Percentiles rank a stretch among this genome's conserved stretches.
Evolutionary conservation across 164 flowering plant species (phyloP).

Genomic region (Vitis rupestris): DNA sequence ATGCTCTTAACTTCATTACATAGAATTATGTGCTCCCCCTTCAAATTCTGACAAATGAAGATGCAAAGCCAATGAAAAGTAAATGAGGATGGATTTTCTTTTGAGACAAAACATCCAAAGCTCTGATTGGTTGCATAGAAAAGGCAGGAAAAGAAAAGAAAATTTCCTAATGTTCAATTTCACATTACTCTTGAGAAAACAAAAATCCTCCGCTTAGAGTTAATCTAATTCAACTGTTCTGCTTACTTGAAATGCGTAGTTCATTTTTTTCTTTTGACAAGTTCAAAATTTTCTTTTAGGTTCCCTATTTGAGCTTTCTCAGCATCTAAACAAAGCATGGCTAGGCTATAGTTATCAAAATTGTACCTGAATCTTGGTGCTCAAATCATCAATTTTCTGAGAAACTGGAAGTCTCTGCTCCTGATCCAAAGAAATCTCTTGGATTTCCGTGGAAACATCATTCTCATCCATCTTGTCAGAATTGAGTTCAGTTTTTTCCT

Average conservation of each 20-base stretch:
- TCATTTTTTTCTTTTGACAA: background rate
- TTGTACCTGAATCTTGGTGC: conserved; percentile 48
- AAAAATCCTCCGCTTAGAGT: background rate
- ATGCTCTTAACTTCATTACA: conserved; percentile 51
- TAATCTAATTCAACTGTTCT: background rate
- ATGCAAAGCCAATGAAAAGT: background rate
- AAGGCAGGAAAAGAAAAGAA: no score
- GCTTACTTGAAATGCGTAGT: no score
- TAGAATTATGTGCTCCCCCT: conserved; percentile 42
- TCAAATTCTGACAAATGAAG: conserved; percentile 42
- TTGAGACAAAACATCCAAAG: background rate
- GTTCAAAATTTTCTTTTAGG: background rate
- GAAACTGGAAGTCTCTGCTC: conserved; percentile 44
- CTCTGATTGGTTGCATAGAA: background rate
- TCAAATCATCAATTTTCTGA: conserved; percentile 43
- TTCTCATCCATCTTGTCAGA: conserved; percentile 18
- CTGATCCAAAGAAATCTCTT: conserved; percentile 25
- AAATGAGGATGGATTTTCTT: background rate
- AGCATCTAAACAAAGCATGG: background rate
- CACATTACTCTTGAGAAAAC: no score
- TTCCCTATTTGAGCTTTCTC: no score
- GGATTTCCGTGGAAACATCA: conserved; percentile 12
- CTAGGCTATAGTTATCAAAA: background rate
- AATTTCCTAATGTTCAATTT: no score
- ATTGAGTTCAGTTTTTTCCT: conserved; percentile 24